These are phyloP conservation scores for Clonostachys byssicola DNA, from an alignment of 2,329 filamentous ascomycete species.

Conservation along the genomic window DNA sequence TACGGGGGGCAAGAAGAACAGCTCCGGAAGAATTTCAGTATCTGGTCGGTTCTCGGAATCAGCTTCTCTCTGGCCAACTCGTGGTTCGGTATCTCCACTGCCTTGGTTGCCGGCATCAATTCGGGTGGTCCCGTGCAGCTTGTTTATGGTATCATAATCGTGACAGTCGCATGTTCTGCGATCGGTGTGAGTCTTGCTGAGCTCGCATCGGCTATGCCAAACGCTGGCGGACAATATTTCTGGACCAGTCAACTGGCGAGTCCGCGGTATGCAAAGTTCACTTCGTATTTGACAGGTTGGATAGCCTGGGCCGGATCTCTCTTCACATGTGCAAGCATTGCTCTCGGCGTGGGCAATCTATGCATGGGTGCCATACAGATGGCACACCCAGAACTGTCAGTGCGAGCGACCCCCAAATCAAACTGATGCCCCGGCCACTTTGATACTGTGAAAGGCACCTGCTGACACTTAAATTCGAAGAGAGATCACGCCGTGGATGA, in stretches of 20 bases:
- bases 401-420: constrained; percentile 3
- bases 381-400: constrained; percentile 4
- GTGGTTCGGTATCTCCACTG: constrained; percentile 26
- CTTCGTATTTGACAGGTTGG: constrained; percentile 14
- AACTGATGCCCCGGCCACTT: constrained; percentile 7
- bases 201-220: constrained; percentile 18
- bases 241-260: constrained; percentile 15
- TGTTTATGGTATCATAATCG: constrained; percentile 4
- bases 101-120: constrained; percentile 29
- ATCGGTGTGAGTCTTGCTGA: constrained; percentile 10
- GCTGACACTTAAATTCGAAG: not conserved
- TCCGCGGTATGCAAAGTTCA: constrained; percentile 4
- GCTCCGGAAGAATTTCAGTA: constrained; percentile 23
- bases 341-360: constrained; percentile 3
- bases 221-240: constrained; percentile 19
- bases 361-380: constrained; percentile 3
- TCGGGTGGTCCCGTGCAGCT: constrained; percentile 10
- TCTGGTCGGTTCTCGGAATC: constrained; percentile 34
- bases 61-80: constrained; percentile 36
- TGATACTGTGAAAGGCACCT: too few species aligned
- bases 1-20: not conserved
- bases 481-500: constrained; percentile 14
- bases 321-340: constrained; percentile 13
- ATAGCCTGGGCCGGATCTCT: constrained; percentile 17
- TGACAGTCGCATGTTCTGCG: not conserved